phyloP scores from a whole-genome alignment of 345 rosid genomes.

The Syzygium aromaticum region DNA sequence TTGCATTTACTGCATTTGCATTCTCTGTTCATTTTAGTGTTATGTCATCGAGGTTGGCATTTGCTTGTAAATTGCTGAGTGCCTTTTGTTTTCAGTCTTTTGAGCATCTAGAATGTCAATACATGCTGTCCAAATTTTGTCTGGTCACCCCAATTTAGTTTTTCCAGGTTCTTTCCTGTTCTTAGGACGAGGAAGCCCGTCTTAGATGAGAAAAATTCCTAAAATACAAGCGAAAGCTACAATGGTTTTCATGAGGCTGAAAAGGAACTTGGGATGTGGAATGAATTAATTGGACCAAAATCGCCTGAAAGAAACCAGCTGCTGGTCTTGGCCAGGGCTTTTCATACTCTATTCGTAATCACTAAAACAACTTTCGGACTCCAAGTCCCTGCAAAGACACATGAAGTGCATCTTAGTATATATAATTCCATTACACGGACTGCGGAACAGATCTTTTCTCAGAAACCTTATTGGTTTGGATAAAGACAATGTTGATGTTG shows the following conservation, averaged over 20 bases:
- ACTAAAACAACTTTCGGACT: neutral
- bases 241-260: neutral
- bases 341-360: neutral
- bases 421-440: neutral
- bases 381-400: neutral
- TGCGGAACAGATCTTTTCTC: neutral
- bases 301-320: neutral
- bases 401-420: neutral
- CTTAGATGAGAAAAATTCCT: neutral
- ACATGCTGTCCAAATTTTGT: neutral
- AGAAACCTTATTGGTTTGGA: neutral
- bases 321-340: neutral
- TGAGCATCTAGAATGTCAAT: neutral
- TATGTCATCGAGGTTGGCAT: neutral
- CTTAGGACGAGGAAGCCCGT: neutral
- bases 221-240: neutral
- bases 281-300: neutral
- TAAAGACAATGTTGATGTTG: neutral
- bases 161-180: neutral
- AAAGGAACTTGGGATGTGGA: neutral
- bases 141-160: neutral
- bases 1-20: neutral
- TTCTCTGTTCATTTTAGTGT: neutral
- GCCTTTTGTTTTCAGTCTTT: neutral
- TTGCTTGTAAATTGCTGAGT: neutral